A percentile compares a stretch with the other conserved stretches of the same genome.
phyloP scores from a whole-genome alignment of 345 rosid species.

The Gossypium rotundifolium region DNA sequence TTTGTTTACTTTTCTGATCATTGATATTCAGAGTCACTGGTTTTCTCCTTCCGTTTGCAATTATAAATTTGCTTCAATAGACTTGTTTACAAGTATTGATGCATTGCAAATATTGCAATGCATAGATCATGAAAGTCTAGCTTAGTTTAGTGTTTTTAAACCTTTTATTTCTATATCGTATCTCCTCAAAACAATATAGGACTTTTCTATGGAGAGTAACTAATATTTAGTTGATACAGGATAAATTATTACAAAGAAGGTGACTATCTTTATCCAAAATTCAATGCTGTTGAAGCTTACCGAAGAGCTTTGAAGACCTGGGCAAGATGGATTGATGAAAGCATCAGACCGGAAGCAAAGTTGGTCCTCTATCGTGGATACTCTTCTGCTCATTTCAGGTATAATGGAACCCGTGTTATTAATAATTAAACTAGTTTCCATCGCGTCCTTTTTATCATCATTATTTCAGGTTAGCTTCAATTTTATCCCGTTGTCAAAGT shows the following conservation, averaged over 20 bases:
- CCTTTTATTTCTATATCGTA: background rate
- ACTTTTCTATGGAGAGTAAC: conserved; percentile 7
- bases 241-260: conserved; percentile 92
- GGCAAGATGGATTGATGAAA: conserved; percentile 75
- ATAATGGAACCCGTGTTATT: background rate
- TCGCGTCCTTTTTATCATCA: too few relatives aligned
- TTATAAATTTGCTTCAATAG: background rate
- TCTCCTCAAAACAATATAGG: background rate
- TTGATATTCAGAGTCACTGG: background rate
- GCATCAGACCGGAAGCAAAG: conserved; percentile 49
- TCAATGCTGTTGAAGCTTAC: conserved; percentile 83
- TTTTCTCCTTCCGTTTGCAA: background rate
- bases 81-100: background rate
- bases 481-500: background rate
- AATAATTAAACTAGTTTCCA: background rate
- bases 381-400: conserved; percentile 94
- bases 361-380: conserved; percentile 88
- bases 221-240: conserved; percentile 41
- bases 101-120: background rate
- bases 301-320: conserved; percentile 78
- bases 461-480: background rate
- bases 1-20: background rate
- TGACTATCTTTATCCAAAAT: conserved; percentile 64
- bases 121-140: background rate
- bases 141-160: background rate